Base-by-base conservation (phyloP, 1,139 yeast genomes). In the Lodderomyces oxycetoniae region DNA sequence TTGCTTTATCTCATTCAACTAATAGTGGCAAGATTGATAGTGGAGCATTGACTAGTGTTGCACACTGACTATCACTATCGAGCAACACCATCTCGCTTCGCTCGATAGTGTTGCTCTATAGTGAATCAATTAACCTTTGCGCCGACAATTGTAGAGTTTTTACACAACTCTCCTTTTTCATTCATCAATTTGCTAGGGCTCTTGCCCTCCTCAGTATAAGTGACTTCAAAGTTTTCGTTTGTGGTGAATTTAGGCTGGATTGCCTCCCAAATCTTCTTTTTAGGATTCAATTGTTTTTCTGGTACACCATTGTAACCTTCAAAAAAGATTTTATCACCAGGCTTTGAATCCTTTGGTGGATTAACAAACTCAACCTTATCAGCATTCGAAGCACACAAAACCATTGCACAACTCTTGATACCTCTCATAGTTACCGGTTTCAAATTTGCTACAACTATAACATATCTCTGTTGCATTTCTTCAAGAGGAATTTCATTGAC, bases 261-360 rank as follows among this genome's bases (percentile, higher is more conserved):
- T 35, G 89, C 74, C 72, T 93, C 99, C 91, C 95, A 93, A 44
- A 91, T 72, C 76, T 93, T 93, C 84, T 91, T 93, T 80, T 93
- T 93, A 50, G 99, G 98, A 67, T 91, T 89, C 62, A 93, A 73
- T 57, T 82, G 93, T 57, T 87, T 77, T 63, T 88, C 95, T 46
- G 99, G 98, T 38, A 74, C 76, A 44, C 86, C 86, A 52, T 87
- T 81, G 59, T 69, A 88, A 40, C 86, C 93, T 65, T 88, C 96
- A 53, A 93, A 91, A 74, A 86, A 88, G 46, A 91, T 74, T 71
- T 88, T 88, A 63, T 93, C 98, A 63, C 99, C 99, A 10, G 98
- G 79, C 66, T 86, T 76, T 31, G 95, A 77, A n/a, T 89, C 95
- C 27, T 77, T 77, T 46, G 99, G 99, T 40, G 97, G 97, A 60